phyloP scores from a whole-genome alignment of 345 rosid genomes.

The Acer saccharum region DNA sequence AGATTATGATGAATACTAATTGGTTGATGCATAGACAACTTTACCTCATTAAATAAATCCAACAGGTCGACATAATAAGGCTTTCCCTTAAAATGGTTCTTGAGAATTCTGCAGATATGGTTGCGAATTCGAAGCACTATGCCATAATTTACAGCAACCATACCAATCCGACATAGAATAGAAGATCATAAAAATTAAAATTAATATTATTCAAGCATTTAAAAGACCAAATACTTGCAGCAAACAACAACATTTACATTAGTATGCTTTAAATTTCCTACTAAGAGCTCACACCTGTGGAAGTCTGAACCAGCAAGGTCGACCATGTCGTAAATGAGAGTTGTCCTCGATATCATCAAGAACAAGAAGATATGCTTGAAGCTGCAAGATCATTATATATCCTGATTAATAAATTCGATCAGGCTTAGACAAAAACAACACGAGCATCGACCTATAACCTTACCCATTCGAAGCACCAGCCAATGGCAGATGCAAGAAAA shows the following conservation, averaged over 20 bases:
- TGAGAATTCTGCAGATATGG: conserved; percentile 65
- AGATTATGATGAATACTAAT: not conserved
- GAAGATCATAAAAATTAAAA: not conserved
- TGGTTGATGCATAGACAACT: not conserved
- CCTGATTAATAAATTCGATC: not conserved
- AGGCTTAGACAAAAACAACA: not conserved
- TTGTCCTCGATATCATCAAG: conserved; percentile 47
- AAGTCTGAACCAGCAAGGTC: conserved; percentile 46
- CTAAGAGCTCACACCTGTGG: too few relatives aligned
- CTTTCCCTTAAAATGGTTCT: conserved; percentile 54
- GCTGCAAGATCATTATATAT: conserved; percentile 24
- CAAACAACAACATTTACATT: not conserved
- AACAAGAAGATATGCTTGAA: conserved; percentile 49
- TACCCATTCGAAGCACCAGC: conserved; percentile 57
- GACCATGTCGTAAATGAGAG: conserved; percentile 44
- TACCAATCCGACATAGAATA: conserved; percentile 31
- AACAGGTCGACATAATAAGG: conserved; percentile 62
- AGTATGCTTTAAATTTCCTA: not conserved
- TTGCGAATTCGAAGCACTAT: conserved; percentile 63
- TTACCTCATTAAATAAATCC: conserved; percentile 68
- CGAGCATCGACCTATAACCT: not conserved
- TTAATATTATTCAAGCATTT: not conserved
- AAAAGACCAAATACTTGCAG: not conserved
- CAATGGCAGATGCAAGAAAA: conserved; percentile 35
- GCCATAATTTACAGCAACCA: conserved; percentile 55